Evolutionary conservation across 768 basidiomycete species (phyloP), one percentile per base, ranked within the genome.

Genomic region (Strobilomyces confusus): DNA sequence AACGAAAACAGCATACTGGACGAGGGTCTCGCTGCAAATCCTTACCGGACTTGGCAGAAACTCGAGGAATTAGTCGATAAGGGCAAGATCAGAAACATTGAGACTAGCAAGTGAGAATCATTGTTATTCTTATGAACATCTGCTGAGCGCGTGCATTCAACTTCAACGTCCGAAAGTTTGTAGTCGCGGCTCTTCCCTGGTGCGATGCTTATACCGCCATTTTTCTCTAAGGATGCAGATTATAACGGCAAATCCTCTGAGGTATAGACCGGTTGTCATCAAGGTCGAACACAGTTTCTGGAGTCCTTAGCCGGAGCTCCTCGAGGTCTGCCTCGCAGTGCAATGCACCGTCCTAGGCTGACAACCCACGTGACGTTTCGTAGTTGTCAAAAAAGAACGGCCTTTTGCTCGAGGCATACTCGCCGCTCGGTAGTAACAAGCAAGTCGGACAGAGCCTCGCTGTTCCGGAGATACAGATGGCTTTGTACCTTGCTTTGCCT

Each of bases 281-380:
- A 89, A 91, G 65, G 82, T 91, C 29, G 89, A 91, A 62, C 77
- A 91, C 43, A 90, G 74, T 67, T 89, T 80, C 69, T 87, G 81
- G 78, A 79, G 83, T 63, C 87, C 89, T 20, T 89, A 92, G 62
- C 82, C 83, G 0, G 87, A 89, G 53, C 73, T 92, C n/a, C 63
- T 92, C 41, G 69, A 84, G 72, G 84, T 82, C 20, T 6, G 66
- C 55, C n/a, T 47, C 32, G 1, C 19, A 30, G 17, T 34, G 19
- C n/a, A 26, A 41, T 43, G 26, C 38, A n/a, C 6, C n/a, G n/a
- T n/a, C n/a, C n/a, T n/a, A n/a, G n/a, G n/a, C 9, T 52, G 4
- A 53, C 15, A 29, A 15, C 37, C 49, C 48, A n/a, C 11, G 30
- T 25, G 17, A 34, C 44, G 5, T 45, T n/a, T n/a, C 7, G 23